Percentiles rank a stretch among this genome's conserved stretches.
Conservation (phyloP, 2,329 filamentous ascomycete species). For the Tolypocladium paradoxum region DNA sequence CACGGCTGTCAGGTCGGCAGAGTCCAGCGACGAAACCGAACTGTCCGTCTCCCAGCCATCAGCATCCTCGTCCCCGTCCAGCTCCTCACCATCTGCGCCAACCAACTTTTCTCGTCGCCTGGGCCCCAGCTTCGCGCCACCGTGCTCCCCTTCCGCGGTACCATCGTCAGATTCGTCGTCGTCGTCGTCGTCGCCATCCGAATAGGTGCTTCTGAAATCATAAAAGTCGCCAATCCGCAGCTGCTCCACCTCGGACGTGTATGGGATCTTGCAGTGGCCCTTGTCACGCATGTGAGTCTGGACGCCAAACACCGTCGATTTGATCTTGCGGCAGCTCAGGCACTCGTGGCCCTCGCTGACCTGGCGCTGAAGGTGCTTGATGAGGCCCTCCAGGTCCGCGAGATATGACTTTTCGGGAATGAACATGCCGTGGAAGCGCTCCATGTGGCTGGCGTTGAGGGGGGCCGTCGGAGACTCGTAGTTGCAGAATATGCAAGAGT, state of each 20-base stretch:
- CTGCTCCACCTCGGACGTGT: slow-evolving; percentile 78
- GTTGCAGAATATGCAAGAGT: slow-evolving; percentile 83
- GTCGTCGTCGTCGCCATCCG: slow-evolving; percentile 60
- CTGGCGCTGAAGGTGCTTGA: slow-evolving; percentile 68
- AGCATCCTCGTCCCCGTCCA: slow-evolving; percentile 45
- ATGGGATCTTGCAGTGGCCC: slow-evolving; percentile 94
- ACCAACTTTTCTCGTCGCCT: slow-evolving; percentile 43
- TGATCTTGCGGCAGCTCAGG: slow-evolving; percentile 75
- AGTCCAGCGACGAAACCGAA: slow-evolving; percentile 78
- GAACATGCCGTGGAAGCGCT: slow-evolving; percentile 87
- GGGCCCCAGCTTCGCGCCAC: slow-evolving; percentile 61
- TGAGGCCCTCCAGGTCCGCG: slow-evolving; percentile 68
- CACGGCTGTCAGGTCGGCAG: slow-evolving; percentile 70
- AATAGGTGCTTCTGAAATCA: slow-evolving; percentile 93
- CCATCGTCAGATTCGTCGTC: slow-evolving; percentile 40
- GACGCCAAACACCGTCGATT: slow-evolving; percentile 66
- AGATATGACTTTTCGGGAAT: slow-evolving; percentile 83
- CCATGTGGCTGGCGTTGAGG: slow-evolving; percentile 84
- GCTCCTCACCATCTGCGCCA: slow-evolving; percentile 36
- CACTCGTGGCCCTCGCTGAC: slow-evolving; percentile 76
- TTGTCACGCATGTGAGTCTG: slow-evolving; percentile 98
- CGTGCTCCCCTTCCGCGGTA: slow-evolving; percentile 26
- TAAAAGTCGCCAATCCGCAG: slow-evolving; percentile 94
- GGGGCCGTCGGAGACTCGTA: slow-evolving; percentile 63
- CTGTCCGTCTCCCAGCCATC: slow-evolving; percentile 96